Evolutionary conservation across 164 flowering plant genomes (phyloP), one percentile per base, ranked within the genome.

Genomic region (Sextonia rubra): DNA sequence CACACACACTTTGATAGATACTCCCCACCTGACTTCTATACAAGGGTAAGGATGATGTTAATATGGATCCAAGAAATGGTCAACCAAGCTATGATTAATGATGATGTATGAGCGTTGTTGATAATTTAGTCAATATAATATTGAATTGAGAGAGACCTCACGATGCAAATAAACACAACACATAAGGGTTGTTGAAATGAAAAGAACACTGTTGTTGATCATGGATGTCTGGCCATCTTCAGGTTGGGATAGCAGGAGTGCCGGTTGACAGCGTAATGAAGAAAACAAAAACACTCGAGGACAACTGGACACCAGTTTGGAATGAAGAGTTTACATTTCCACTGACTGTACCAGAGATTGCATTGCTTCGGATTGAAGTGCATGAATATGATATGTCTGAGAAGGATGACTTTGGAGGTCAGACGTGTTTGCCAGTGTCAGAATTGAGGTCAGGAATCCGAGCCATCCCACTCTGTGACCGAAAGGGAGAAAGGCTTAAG

Each of bases 21-120:
- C 66, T 86, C 89, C 11, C 89, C 87, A n/a, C 89, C 89, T 18
- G 89, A 86, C 71, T 86, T 86, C 77, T 84, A 84, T 58, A 75
- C 81, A 30, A 81, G 80, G 82, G 89, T 86, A 81, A 65, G 79
- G n/a, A 15, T 52, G 58, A 69, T 70, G 44, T 37, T 37, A 3
- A 18, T 67, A 64, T 23, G 17, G 44, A 47, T 52, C n/a, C 71
- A 29, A 52, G 26, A 17, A 12, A n/a, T 37, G 52, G 12, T 44
- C 24, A n/a, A 37, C 3, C 26, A 23, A 20, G 37, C 23, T n/a
- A 47, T 66, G 56, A 15, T 23, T 2, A 6, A 17, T 68, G 56
- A 22, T 52, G 58, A 3, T 52, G n/a, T 52, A 15, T 20, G 20
- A 52, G 4, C 0, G 58, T 14, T 12, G 58, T 52, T 3, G 58